These are phyloP conservation scores for Coemansia nantahalensis DNA, from an alignment of 192 early-diverging fungal genomes.

Conservation along the genomic window DNA sequence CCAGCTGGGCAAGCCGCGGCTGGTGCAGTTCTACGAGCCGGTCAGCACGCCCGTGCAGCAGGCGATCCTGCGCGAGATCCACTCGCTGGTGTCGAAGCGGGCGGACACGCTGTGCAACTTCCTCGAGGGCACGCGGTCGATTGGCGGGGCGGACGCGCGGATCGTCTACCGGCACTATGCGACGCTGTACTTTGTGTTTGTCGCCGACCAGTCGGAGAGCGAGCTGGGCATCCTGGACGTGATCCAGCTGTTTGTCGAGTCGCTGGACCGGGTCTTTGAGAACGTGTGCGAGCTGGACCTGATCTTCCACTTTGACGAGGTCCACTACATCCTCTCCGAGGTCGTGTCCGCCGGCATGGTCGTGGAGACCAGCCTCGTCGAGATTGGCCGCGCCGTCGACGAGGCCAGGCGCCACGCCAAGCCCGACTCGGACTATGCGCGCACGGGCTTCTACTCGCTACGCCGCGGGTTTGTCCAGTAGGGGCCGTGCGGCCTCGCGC, in stretches of 20 bases:
- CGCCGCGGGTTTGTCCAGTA: conserved; percentile 24
- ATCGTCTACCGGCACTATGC: conserved; percentile 98
- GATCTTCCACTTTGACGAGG: conserved; percentile 92
- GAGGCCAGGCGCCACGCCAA: conserved; percentile 63
- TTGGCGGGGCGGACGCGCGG: conserved; percentile 80
- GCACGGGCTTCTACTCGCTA: conserved; percentile 21
- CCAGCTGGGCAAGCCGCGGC: conserved; percentile 92
- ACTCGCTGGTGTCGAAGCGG: conserved; percentile 76
- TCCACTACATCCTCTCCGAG: conserved; percentile 81
- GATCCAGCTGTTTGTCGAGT: conserved; percentile 97
- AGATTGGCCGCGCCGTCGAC: conserved; percentile 68
- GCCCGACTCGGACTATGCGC: conserved; percentile 20
- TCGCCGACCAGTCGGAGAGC: conserved; percentile 94
- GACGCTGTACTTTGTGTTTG: conserved; percentile 97
- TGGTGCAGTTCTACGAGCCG: conserved; percentile 93
- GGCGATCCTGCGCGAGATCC: conserved; percentile 85
- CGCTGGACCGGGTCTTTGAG: conserved; percentile 86
- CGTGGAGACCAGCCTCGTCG: conserved; percentile 44
- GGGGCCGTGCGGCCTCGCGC: no score
- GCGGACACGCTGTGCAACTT: conserved; percentile 92
- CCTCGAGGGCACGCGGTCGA: conserved; percentile 74
- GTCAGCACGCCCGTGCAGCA: conserved; percentile 83
- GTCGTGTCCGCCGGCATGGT: conserved; percentile 91
- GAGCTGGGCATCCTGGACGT: conserved; percentile 95
- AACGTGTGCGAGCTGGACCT: conserved; percentile 98